Base-by-base conservation (phyloP, 768 basidiomycete species). In the Lactarius sp. region DNA sequence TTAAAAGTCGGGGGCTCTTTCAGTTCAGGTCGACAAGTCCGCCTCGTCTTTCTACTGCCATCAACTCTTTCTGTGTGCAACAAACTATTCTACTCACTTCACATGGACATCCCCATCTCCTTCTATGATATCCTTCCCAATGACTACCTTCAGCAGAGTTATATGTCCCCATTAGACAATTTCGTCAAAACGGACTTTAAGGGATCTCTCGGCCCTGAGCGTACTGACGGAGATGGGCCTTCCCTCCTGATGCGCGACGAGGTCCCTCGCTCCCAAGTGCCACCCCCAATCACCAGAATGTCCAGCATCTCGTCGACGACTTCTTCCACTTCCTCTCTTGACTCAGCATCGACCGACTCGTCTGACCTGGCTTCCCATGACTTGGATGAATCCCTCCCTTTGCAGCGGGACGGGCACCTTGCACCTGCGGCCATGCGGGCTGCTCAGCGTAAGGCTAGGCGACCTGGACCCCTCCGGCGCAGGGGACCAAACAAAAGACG, bases 401-500 rank as follows among this genome's bases (percentile, higher is more conserved):
- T 10, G 5, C 34, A 27, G 8, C 34, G 9, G 6, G 6, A n/a
- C 14, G 18, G 7, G 14, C n/a, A 36, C 37, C 13, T 13, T 20
- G 14, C 8, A 20, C n/a, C 46, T 47, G 18, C 18, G n/a, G 18
- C 6, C 33, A n/a, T 33, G 44, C 46, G 44, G 34, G 12, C 5
- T 14, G 5, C 56, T 20, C 44, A 6, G 20, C 56, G 56, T 33
- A 22, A 6, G 34, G 12, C 6, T 2, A 58, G 46, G 56, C 10
- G n/a, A 14, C 6, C n/a, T 22, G 27, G 37, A 16, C 8, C 50
- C 18, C 16, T 20, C n/a, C 51, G 41, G 6, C 51, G 31, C 9
- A 50, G 62, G 9, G 57, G n/a, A 5, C 57, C 51, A 0, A 59
- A 58, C 44, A 63, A 18, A 36, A 53, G 49, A 31, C 42, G 10